Conservation (phyloP, 164 flowering plant species). For the grape (Vitis vinifera) region DNA sequence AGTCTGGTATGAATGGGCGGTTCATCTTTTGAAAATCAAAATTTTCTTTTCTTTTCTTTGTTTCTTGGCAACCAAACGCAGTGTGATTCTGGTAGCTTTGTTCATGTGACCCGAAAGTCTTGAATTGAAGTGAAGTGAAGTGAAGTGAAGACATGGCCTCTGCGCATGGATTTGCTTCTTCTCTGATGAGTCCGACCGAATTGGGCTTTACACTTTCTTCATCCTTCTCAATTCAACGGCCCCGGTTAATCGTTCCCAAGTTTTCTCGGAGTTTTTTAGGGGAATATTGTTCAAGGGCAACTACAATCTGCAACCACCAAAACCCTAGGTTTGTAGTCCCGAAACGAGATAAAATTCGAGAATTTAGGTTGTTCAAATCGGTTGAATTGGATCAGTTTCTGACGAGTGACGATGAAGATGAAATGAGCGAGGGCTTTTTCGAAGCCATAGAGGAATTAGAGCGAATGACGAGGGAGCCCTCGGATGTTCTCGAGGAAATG, state of each 20-base stretch:
- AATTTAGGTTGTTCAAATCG: slow-evolving; percentile 40
- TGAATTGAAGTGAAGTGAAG: background rate
- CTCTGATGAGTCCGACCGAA: slow-evolving; percentile 2
- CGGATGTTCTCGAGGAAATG: slow-evolving; percentile 85
- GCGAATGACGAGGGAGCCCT: slow-evolving; percentile 83
- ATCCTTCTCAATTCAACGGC: slow-evolving; percentile 4
- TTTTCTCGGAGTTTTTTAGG: background rate
- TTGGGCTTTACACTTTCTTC: slow-evolving; percentile 13
- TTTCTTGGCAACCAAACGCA: slow-evolving; percentile 3
- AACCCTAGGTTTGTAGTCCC: slow-evolving; percentile 15
- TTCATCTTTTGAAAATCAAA: background rate
- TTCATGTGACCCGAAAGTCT: background rate
- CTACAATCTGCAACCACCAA: slow-evolving; percentile 8
- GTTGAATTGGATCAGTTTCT: slow-evolving; percentile 54
- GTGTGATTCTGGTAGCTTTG: background rate
- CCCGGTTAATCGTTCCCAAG: slow-evolving; percentile 9
- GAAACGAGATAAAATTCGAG: slow-evolving; percentile 29
- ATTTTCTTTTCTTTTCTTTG: slow-evolving; percentile 1
- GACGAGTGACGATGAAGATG: slow-evolving; percentile 63
- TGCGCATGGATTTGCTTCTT: slow-evolving; percentile 21
- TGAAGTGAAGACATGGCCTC: slow-evolving; percentile 23
- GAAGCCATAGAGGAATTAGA: slow-evolving; percentile 92
- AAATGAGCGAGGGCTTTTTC: slow-evolving; percentile 72
- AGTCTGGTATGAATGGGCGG: background rate
- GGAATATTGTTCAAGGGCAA: slow-evolving; percentile 20